phyloP scores from a whole-genome alignment of 2,329 filamentous ascomycete genomes.

The Monosporascus sp. region DNA sequence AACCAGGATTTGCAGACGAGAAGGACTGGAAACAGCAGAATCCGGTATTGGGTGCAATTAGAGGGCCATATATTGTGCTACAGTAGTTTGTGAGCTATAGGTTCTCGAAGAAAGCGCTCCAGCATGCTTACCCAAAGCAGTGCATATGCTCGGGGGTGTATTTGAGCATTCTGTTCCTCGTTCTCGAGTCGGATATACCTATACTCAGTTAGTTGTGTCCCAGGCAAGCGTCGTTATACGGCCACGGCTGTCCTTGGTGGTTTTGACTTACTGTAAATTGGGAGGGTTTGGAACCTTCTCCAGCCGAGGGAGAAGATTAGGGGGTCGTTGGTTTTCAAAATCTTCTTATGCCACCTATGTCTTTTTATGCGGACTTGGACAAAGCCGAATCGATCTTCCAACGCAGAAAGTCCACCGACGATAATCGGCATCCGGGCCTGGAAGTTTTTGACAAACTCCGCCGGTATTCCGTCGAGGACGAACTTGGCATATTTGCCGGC shows the following conservation, averaged over 20 bases:
- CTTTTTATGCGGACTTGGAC: conserved; percentile 95
- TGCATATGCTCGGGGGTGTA: conserved; percentile 99
- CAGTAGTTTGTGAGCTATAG: neutral
- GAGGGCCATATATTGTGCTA: conserved; percentile 83
- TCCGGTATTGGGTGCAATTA: conserved; percentile 92
- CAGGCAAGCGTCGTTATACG: neutral
- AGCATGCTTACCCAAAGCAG: conserved; percentile 61
- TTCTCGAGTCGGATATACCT: conserved; percentile 80
- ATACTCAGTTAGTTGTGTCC: neutral
- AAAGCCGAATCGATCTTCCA: conserved; percentile 92
- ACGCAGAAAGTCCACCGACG: conserved; percentile 84
- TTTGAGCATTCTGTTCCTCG: conserved; percentile 94
- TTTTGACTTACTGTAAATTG: conserved; percentile 66
- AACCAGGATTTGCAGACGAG: conserved; percentile 77
- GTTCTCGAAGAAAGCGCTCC: neutral
- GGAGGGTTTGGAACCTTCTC: conserved; percentile 88
- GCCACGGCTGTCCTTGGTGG: neutral
- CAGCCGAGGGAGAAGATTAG: conserved; percentile 96
- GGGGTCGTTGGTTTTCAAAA: conserved; percentile 95
- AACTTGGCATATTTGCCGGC: conserved; percentile 92
- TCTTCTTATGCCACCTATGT: conserved; percentile 98
- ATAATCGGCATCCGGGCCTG: conserved; percentile 77
- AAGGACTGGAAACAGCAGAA: conserved; percentile 93
- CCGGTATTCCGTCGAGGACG: conserved; percentile 81
- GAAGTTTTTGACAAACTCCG: conserved; percentile 83